Evolutionary conservation across 768 basidiomycete genomes (phyloP), one percentile per base, ranked within the genome.

Genomic region (Tricholoma sp.): DNA sequence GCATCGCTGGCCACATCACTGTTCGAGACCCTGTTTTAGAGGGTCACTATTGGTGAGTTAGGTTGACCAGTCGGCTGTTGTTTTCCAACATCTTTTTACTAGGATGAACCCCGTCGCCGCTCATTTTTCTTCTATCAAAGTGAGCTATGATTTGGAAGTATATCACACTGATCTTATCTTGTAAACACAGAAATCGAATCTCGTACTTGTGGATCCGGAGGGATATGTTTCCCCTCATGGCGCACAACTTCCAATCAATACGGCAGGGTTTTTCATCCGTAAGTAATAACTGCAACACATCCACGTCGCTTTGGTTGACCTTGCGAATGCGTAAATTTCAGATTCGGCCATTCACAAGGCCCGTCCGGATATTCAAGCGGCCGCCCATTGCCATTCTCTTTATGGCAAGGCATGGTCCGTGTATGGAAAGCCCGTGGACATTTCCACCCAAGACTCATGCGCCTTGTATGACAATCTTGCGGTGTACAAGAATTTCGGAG

Each of bases 1-100:
- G 79, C 31, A 69, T 77, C 29, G 76, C 79, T 14, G 80, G 80
- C 0, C 79, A 81, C 60, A 81, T 82, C 58, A 80, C 80, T 24
- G 75, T 79, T 34, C 73, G 79, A 31, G 75, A 66, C 37, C 64
- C 69, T 1, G 67, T 69, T 22, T 45, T 67, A 29, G 62, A 66
- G 43, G 68, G 63, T 12, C 62, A 69, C 39, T 69, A 68, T 53
- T 69, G 68, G 67, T 66, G 22, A 24, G 57, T 16, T 18, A 12
- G 31, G 31, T 27, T 27, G 24, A 27, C 24, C 24, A 27, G 5
- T 27, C 24, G 5, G 5, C 24, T 27, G 24, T 27, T 27, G 31
- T 32, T 49, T 9, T 21, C n/a, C 31, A 5, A 27, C 32, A 10
- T 10, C 2, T 31, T 31, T 4, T 5, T 37, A 41, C 14, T 32